phyloP scores from a whole-genome alignment of 495 filamentous ascomycete genomes.

The Cercophora samala region DNA sequence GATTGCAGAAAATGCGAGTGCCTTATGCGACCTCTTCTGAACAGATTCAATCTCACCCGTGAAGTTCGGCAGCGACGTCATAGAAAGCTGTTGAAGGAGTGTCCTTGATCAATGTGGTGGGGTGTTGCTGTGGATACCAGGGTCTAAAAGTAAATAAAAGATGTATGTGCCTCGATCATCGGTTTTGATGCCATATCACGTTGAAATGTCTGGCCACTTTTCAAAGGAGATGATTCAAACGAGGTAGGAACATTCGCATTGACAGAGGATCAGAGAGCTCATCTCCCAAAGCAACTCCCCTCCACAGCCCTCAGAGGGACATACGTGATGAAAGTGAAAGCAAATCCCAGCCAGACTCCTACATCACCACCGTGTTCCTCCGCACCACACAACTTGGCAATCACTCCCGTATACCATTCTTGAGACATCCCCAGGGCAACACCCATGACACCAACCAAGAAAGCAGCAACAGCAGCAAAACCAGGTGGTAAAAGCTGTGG shows the following conservation, averaged over 20 bases:
- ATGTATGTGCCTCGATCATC: no score
- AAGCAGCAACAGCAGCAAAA: conserved; percentile 65
- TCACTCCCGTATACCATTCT: conserved; percentile 69
- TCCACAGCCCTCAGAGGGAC: conserved; percentile 50
- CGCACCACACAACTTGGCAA: conserved; percentile 60
- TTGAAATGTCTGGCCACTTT: no score
- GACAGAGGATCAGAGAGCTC: no score
- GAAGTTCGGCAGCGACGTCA: background rate
- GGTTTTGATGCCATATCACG: no score
- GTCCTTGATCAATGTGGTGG: background rate
- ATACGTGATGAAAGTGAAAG: conserved; percentile 50
- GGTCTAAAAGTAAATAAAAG: background rate
- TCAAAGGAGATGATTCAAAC: no score
- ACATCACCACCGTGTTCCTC: conserved; percentile 63
- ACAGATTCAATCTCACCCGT: background rate
- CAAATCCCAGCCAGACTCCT: conserved; percentile 69
- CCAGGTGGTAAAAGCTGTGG: conserved; percentile 62
- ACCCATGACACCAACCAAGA: conserved; percentile 66
- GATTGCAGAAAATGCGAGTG: background rate
- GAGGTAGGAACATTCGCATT: no score
- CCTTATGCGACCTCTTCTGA: background rate
- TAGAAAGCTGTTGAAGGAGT: background rate
- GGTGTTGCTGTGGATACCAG: background rate
- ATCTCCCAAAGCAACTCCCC: conserved; percentile 52
- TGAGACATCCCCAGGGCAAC: conserved; percentile 77